Evolutionary conservation across 208 protist species (phyloP), one percentile per base, ranked within the genome.

Genomic region (Leptomonas seymouri): DNA sequence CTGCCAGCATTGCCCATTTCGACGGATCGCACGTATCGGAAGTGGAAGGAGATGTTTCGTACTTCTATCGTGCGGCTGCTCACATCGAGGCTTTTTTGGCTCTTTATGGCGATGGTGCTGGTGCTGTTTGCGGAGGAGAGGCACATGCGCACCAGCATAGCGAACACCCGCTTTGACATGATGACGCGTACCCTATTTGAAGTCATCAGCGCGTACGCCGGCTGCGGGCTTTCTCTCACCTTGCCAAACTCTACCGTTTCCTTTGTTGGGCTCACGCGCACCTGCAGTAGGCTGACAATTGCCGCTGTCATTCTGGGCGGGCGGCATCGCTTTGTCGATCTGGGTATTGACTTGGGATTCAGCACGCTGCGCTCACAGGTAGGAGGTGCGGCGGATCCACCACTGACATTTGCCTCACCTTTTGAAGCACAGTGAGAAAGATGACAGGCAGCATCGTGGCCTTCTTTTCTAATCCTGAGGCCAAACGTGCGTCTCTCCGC

Each of bases 171-270:
- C 34, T 91, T 90, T 59, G 89, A 91, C 63, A 67, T 85, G 8
- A 88, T 90, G 79, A 91, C 86, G 25, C 83, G 89, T 23, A 82
- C 78, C 15, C 68, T 94, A 31, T 94, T 94, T 69, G 86, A 94
- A 53, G 75, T 92, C 48, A 80, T 94, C 30, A 94, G 89, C 64
- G 81, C 84, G 18, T 91, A 92, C 56, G 53, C 85, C 30, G 82
- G 85, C 42, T 90, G 86, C 62, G 85, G 84, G 12, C 70, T 94
- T 2, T 94, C 89, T 2, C 82, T 92, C 30, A 63, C 63, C 9
- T 18, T 62, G 16, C 4, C 31, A 18, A 61, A 49, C 42, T 54
- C 80, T 1, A 49, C 30, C 20, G 74, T 92, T 0, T 92, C 86
- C 0, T 89, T 92, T 67, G 74, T 81, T 39, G 85, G 84, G 21